Percentiles rank a stretch among this genome's conserved stretches.
These are phyloP conservation scores for Venturia pyrina DNA, from an alignment of 2,329 filamentous ascomycete species.

Conservation along the genomic window DNA sequence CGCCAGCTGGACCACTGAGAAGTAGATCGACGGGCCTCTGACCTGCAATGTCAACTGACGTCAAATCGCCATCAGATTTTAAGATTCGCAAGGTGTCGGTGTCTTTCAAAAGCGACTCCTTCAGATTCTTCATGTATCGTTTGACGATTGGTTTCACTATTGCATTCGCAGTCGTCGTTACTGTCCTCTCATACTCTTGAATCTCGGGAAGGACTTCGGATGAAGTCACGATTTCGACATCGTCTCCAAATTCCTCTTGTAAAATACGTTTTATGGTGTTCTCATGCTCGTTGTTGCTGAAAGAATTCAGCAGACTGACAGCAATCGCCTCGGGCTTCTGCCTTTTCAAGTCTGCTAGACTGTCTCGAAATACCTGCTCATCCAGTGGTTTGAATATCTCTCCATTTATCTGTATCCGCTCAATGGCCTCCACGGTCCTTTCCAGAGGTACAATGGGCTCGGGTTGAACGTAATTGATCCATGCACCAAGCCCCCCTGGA, in stretches of 20 bases:
- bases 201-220: slow-evolving; percentile 37
- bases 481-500: slow-evolving; percentile 33
- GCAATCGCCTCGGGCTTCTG: slow-evolving; percentile 36
- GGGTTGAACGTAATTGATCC: slow-evolving; percentile 20
- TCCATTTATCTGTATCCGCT: slow-evolving; percentile 35
- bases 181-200: slow-evolving; percentile 40
- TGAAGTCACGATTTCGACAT: slow-evolving; percentile 36
- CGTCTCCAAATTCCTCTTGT: slow-evolving; percentile 32
- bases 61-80: slow-evolving; percentile 40
- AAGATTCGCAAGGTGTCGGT: slow-evolving; percentile 38
- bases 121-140: slow-evolving; percentile 33
- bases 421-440: slow-evolving; percentile 35
- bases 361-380: slow-evolving; percentile 27
- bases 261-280: slow-evolving; percentile 28
- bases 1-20: slow-evolving; percentile 42
- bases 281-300: slow-evolving; percentile 36
- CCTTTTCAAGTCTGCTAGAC: slow-evolving; percentile 28
- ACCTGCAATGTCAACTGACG: slow-evolving; percentile 34
- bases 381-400: slow-evolving; percentile 32
- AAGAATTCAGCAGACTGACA: slow-evolving; percentile 39
- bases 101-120: slow-evolving; percentile 29
- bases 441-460: slow-evolving; percentile 40
- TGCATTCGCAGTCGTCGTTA: slow-evolving; percentile 39
- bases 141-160: slow-evolving; percentile 40
- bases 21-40: slow-evolving; percentile 39